Evolutionary conservation across 2,329 filamentous ascomycete species (phyloP), one percentile per base, ranked within the genome.

Genomic region (Leptographium flavum): DNA sequence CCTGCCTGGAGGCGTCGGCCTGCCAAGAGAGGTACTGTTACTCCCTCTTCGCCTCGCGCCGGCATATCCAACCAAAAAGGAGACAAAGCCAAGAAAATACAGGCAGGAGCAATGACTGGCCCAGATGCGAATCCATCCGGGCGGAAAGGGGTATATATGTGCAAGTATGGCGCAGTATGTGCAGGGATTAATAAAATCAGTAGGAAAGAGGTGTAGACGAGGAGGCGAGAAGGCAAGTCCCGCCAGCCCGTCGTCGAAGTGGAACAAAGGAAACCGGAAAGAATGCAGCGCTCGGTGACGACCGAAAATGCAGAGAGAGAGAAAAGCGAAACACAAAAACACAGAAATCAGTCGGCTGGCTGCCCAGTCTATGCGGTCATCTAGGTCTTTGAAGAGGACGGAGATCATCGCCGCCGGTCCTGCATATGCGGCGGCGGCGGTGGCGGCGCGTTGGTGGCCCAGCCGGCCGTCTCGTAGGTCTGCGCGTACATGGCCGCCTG

Each of bases 351-450:
- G 22, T 35, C 30, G 41, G 41, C 33, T 37, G 41, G 41, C 36
- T 21, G 41, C 41, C 41, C 41, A 43, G 33, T 32, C 30, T 43
- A 43, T 43, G 31, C 31, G n/a, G n/a, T n/a, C 41, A 36, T 32
- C 32, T 43, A 23, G 83, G 81, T 52, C 83, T 75, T 56, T 95
- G 87, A 60, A 94, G 86, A 50, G 80, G 85, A 44, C 87, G 83
- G 14, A 87, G 79, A 31, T 83, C 80, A 1, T 75, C 69, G 15
- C 75, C 73, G 7, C n/a, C n/a, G n/a, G n/a, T n/a, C n/a, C n/a
- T n/a, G n/a, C n/a, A n/a, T n/a, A n/a, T 73, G 43, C 13, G 42
- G 37, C 19, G 32, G 17, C 13, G 27, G 32, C 3, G 40, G 33
- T 15, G 49, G 23, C 3, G 45, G 45, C 21, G 45, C 5, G 15